These are phyloP conservation scores for Fragaria vesca DNA, from an alignment of 306 rosid genomes.

Conservation along the genomic window DNA sequence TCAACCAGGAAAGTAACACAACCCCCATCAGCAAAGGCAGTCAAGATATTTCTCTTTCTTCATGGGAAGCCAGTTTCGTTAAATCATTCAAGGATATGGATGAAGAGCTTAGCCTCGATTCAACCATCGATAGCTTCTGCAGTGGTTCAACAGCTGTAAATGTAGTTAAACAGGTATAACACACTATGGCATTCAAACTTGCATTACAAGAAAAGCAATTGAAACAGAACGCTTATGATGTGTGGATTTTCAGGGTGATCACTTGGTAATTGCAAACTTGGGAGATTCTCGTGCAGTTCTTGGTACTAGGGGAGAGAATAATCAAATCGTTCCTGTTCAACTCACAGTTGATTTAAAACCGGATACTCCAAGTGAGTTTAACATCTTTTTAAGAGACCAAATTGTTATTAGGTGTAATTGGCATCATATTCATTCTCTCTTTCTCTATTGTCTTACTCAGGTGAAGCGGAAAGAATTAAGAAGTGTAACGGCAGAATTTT, in stretches of 20 bases:
- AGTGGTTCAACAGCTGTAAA: conserved; percentile 91
- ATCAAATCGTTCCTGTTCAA: conserved; percentile 62
- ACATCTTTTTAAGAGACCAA: background rate
- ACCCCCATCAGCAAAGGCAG: background rate
- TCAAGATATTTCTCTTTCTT: conserved; percentile 42
- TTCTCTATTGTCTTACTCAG: conserved; percentile 33
- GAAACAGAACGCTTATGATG: background rate
- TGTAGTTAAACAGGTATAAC: conserved; percentile 69
- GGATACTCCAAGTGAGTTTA: conserved; percentile 59
- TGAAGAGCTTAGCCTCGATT: conserved; percentile 50
- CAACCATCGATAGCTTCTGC: conserved; percentile 65
- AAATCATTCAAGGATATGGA: conserved; percentile 70
- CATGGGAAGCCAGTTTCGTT: conserved; percentile 68
- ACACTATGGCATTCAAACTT: background rate
- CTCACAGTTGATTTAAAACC: conserved; percentile 92
- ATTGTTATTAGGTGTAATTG: background rate
- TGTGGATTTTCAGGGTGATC: conserved; percentile 55
- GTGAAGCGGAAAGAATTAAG: conserved; percentile 77
- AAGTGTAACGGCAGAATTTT: conserved; percentile 70
- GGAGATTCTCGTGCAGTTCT: conserved; percentile 97
- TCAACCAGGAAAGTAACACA: background rate
- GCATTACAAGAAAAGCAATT: conserved; percentile 6
- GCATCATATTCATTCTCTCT: background rate
- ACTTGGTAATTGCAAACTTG: conserved; percentile 69
- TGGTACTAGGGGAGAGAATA: conserved; percentile 59